Evolutionary conservation across 164 flowering plant genomes (phyloP).

Genomic region (Vitis vinifera): ASM3070453v1 NC_081818.1:28505501-28506000

Average conservation of each 20-base stretch:
- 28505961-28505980: conserved; percentile 14
- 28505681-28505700: conserved; percentile 21
- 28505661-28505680: conserved; percentile 4
- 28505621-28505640: conserved; percentile 7
- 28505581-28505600: not conserved
- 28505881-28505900: conserved; percentile 12
- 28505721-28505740: conserved; percentile 12
- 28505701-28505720: conserved; percentile 17
- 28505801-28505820: not conserved
- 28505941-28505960: conserved; percentile 8
- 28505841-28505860: conserved; percentile 7
- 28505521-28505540: conserved; percentile 23
- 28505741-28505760: conserved; percentile 12
- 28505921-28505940: conserved; percentile 8
- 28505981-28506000: conserved; percentile 31
- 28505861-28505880: conserved; percentile 9
- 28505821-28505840: not conserved
- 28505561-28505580: not conserved
- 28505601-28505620: conserved; percentile 9
- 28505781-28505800: conserved; percentile 3
- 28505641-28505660: conserved; percentile 7
- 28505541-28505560: conserved; percentile 18
- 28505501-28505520: conserved; percentile 13
- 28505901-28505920: conserved; percentile 11
- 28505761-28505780: conserved; percentile 4